phyloP scores from a whole-genome alignment of 805 yeast genomes.

The Blastobotrys peoriensis region DNA sequence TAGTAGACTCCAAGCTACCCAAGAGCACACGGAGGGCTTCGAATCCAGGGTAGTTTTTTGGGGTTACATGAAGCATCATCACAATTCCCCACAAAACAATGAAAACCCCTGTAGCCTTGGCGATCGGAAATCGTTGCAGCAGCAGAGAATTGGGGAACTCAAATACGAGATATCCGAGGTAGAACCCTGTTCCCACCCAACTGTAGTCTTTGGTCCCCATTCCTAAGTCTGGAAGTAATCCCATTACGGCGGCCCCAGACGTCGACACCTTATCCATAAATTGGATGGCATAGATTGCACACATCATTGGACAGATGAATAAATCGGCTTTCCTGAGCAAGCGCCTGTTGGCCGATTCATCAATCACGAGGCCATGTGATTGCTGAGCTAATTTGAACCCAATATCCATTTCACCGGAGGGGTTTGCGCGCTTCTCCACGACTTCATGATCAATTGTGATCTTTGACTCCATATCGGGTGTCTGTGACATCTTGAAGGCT shows the following conservation, averaged over 20 bases:
- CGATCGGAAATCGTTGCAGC: slow-evolving; percentile 52
- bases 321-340: slow-evolving; percentile 47
- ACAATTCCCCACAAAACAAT: slow-evolving; percentile 57
- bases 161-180: slow-evolving; percentile 57
- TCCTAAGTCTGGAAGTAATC: slow-evolving; percentile 38
- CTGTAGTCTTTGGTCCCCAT: slow-evolving; percentile 38
- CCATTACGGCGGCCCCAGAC: slow-evolving; percentile 49
- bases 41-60: slow-evolving; percentile 41
- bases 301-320: slow-evolving; percentile 45
- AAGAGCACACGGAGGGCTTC: slow-evolving; percentile 42
- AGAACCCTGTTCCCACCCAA: slow-evolving; percentile 56
- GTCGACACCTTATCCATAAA: slow-evolving; percentile 57
- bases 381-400: slow-evolving; percentile 8
- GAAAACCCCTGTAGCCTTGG: slow-evolving; percentile 43
- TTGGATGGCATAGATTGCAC: slow-evolving; percentile 45
- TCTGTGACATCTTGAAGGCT: too few relatives aligned
- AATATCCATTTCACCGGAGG: slow-evolving; percentile 1
- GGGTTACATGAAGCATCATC: slow-evolving; percentile 38
- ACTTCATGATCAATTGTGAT: too few relatives aligned
- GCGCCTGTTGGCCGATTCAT: slow-evolving; percentile 24
- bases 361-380: slow-evolving; percentile 11
- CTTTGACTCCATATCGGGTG: too few relatives aligned
- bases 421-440: neutral
- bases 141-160: slow-evolving; percentile 43
- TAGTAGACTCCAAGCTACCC: slow-evolving; percentile 48